A percentile compares a stretch with the other conserved stretches of the same genome.
Conservation (phyloP, 2,329 filamentous ascomycete species). For the Coniochaeta sp. region DNA sequence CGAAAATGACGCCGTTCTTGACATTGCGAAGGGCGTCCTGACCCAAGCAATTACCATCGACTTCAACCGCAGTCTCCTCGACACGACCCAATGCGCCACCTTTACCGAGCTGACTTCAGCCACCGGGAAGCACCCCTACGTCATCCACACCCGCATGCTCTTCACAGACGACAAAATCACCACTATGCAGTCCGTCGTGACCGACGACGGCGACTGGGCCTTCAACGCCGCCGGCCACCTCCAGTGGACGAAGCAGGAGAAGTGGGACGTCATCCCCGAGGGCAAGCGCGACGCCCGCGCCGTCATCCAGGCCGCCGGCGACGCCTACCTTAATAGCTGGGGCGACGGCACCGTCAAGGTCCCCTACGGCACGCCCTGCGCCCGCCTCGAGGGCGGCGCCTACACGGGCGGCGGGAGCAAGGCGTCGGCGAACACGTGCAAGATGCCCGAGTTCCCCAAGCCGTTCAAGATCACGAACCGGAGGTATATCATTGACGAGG, state of each 20-base stretch:
- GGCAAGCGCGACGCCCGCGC: slow-evolving; percentile 18
- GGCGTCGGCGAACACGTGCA: slow-evolving; percentile 7
- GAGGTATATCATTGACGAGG: slow-evolving; percentile 22
- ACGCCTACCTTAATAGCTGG: slow-evolving; percentile 22
- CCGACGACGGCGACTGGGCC: slow-evolving; percentile 22
- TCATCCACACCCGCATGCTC: slow-evolving; percentile 11
- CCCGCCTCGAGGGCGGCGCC: slow-evolving; percentile 20
- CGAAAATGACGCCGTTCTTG: slow-evolving; percentile 15
- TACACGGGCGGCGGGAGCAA: slow-evolving; percentile 16
- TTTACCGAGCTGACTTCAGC: slow-evolving; percentile 12
- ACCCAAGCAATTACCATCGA: slow-evolving; percentile 13
- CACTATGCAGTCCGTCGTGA: slow-evolving; percentile 21
- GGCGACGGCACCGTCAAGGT: slow-evolving; percentile 17
- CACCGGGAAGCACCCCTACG: slow-evolving; percentile 12
- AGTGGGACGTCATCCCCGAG: slow-evolving; percentile 21
- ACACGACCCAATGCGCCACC: slow-evolving; percentile 15
- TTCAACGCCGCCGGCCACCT: slow-evolving; percentile 21
- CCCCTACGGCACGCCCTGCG: slow-evolving; percentile 19
- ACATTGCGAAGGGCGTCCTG: slow-evolving; percentile 15
- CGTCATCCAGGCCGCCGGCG: slow-evolving; percentile 20
- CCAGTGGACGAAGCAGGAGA: slow-evolving; percentile 20
- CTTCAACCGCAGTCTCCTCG: slow-evolving; percentile 15
- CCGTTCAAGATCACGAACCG: slow-evolving; percentile 20
- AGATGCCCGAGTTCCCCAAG: slow-evolving; percentile 18
- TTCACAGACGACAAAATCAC: slow-evolving; percentile 12